Evolutionary conservation across 2,329 filamentous ascomycete genomes (phyloP).

Genomic region (Septoria petroselini): DNA sequence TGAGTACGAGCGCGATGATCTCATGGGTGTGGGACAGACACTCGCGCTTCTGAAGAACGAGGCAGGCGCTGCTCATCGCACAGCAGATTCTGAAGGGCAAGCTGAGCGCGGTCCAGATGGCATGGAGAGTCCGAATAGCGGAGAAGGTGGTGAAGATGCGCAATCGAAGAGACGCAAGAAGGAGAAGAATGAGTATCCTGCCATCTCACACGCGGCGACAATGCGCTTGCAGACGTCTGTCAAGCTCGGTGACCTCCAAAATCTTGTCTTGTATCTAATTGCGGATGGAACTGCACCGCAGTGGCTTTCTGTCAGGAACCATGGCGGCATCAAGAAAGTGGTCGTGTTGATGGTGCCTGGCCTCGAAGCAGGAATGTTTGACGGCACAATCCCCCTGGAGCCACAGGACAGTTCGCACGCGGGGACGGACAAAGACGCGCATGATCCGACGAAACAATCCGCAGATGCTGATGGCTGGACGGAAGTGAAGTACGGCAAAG

Average conservation of each 20-base stretch:
- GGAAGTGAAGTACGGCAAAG: conserved; percentile 23
- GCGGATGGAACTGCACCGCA: conserved; percentile 61
- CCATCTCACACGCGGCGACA: conserved; percentile 52
- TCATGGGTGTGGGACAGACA: conserved; percentile 31
- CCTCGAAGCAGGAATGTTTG: conserved; percentile 85
- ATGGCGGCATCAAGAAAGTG: conserved; percentile 63
- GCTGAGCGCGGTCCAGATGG: conserved; percentile 21
- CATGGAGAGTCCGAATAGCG: conserved; percentile 10
- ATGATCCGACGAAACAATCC: conserved; percentile 15
- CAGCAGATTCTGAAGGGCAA: conserved; percentile 7
- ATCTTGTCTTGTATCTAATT: conserved; percentile 58
- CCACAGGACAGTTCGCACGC: conserved; percentile 4
- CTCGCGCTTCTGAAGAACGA: conserved; percentile 27
- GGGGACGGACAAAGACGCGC: conserved; percentile 4
- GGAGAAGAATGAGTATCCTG: conserved; percentile 49
- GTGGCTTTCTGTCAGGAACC: conserved; percentile 60
- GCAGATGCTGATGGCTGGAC: conserved; percentile 13
- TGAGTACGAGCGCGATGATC: conserved; percentile 28
- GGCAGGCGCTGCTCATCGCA: not conserved
- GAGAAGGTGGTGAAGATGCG: conserved; percentile 30
- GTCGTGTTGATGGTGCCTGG: conserved; percentile 91
- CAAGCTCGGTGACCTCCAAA: conserved; percentile 58
- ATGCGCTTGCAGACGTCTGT: conserved; percentile 55
- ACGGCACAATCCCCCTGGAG: conserved; percentile 49
- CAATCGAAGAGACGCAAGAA: conserved; percentile 31